Percentiles rank a stretch among this genome's conserved stretches.
Conservation (phyloP, 129 eudicot species). For the Escallonia rubra region DNA sequence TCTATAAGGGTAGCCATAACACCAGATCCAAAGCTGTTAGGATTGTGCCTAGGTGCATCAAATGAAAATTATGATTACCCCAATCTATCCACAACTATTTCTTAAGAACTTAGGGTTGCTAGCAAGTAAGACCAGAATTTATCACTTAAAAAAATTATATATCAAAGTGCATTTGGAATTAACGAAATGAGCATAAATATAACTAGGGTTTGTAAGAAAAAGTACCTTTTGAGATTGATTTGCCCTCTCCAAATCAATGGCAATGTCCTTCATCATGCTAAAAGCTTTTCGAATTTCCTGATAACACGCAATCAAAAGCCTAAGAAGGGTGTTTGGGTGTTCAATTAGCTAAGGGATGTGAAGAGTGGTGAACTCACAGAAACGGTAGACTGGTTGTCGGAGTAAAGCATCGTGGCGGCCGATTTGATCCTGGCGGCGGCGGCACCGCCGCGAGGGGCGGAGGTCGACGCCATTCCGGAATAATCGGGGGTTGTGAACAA, state of each 20-base stretch:
- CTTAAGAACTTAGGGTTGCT: not conserved
- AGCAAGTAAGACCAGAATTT: not conserved
- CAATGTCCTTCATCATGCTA: slow-evolving; percentile 59
- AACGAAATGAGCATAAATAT: no score
- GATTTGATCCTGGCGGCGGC: slow-evolving; percentile 35
- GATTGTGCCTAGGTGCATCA: no score
- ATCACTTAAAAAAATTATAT: not conserved
- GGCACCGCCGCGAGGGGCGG: slow-evolving; percentile 38
- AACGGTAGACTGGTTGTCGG: slow-evolving; percentile 60
- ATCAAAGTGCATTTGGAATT: no score
- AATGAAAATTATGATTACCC: no score
- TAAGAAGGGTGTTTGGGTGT: not conserved
- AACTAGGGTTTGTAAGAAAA: slow-evolving; percentile 13
- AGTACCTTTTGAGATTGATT: slow-evolving; percentile 48
- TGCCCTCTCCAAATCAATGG: slow-evolving; percentile 61
- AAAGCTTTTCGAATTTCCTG: slow-evolving; percentile 70
- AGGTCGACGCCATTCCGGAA: slow-evolving; percentile 64
- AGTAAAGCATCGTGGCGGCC: slow-evolving; percentile 34
- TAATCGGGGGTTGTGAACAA: no score
- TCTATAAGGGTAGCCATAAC: no score
- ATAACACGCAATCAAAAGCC: not conserved
- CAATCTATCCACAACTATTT: not conserved
- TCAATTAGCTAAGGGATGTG: not conserved
- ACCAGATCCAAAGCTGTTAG: no score
- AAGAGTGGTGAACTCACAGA: slow-evolving; percentile 29